Evolutionary conservation across 345 rosid species (phyloP), one percentile per base, ranked within the genome.

Genomic region (Pugionium cornutum): DNA sequence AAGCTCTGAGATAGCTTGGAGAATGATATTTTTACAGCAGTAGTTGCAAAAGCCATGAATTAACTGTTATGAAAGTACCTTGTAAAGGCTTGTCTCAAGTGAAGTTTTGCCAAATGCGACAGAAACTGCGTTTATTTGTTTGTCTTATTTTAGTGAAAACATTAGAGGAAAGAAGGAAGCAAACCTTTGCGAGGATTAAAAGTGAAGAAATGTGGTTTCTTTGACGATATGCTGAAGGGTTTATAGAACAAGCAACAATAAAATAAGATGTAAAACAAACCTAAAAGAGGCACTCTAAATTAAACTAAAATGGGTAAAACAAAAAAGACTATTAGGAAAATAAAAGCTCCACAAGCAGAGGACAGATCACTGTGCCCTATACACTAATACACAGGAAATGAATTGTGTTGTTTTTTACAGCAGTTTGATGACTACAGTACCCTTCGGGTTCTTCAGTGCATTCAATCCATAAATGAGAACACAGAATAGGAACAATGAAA

Each of bases 281-380:
- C 70, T 58, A 64, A 11, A 27, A 72, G 56, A 26, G 30, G 33
- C 42, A 44, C 66, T 54, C 58, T 57, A 50, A 28, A 48, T 27
- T 50, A 11, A 58, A 65, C 66, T 65, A 49, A 51, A 72, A 39
- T 1, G 2, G 40, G 8, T 27, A 52, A 34, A 47, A 53, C 35
- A 56, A 46, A 40, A 56, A 31, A 47, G 42, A 53, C 67, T 42
- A 59, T 1, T 10, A 35, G 45, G 44, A 68, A 53, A 57, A 56
- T 18, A 3, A 3, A 4, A 3, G 2, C 64, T 34, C 69, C 36
- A 47, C 53, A 57, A 52, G 60, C 55, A 58, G 61, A 65, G 48
- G 64, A 40, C 43, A 48, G 60, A 71, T 55, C 39, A 53, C 47
- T 70, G 58, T 55, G 69, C 69, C 55, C 57, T 63, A 63, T 63